phyloP scores from a whole-genome alignment of 495 filamentous ascomycete genomes.

The Hamigera avellanea region DNA sequence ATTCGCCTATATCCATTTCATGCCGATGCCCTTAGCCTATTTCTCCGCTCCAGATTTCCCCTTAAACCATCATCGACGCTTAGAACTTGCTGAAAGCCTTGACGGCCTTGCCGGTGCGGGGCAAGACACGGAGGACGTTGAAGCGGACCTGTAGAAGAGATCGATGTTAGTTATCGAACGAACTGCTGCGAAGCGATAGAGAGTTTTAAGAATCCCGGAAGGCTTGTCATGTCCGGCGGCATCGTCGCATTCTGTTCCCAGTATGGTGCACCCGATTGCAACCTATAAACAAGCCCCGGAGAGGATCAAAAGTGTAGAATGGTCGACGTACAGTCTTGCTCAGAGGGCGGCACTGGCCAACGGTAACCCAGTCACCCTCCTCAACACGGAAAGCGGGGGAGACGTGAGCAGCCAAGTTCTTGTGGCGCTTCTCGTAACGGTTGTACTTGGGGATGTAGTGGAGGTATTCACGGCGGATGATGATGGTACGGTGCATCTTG shows the following conservation, averaged over 20 bases:
- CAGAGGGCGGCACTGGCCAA: slow-evolving; percentile 96
- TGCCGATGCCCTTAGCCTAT: slow-evolving; percentile 33
- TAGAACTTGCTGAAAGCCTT: slow-evolving; percentile 99
- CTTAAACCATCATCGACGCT: slow-evolving; percentile 20
- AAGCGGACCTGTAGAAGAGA: slow-evolving; percentile 67
- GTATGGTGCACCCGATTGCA: no score
- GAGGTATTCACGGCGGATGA: slow-evolving; percentile 99
- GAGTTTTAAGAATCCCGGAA: no score
- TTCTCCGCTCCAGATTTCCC: slow-evolving; percentile 26
- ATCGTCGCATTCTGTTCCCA: no score
- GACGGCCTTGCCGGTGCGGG: slow-evolving; percentile 89
- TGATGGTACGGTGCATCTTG: slow-evolving; percentile 98
- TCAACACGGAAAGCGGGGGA: slow-evolving; percentile 99
- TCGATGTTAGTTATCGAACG: neutral
- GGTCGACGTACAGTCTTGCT: slow-evolving; percentile 87
- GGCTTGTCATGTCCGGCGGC: no score
- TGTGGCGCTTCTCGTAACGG: slow-evolving; percentile 99
- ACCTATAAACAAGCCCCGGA: no score
- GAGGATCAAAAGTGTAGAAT: neutral
- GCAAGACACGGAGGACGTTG: slow-evolving; percentile 96
- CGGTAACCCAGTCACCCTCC: slow-evolving; percentile 97
- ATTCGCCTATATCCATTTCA: slow-evolving; percentile 31
- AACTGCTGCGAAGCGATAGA: no score
- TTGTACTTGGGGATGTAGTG: slow-evolving; percentile 98
- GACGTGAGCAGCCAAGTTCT: slow-evolving; percentile 98